Evolutionary conservation across 2,329 filamentous ascomycete species (phyloP).

Genomic region (Lachnellula occidentalis): DNA sequence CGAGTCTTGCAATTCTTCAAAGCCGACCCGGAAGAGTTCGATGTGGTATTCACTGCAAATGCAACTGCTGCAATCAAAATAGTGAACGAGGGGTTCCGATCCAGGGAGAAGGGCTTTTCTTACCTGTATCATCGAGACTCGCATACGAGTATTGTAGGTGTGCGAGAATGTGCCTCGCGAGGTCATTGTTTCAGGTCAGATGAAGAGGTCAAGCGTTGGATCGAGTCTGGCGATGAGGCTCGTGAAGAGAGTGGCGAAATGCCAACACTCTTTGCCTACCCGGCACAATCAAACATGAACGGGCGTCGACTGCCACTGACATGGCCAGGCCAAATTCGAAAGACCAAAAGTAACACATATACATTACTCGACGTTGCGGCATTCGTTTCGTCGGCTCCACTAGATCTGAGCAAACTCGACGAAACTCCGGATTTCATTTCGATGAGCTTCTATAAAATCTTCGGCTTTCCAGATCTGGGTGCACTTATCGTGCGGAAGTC

Average conservation of each 20-base stretch:
- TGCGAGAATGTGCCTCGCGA: slow-evolving; percentile 61
- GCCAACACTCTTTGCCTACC: slow-evolving; percentile 66
- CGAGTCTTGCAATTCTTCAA: slow-evolving; percentile 71
- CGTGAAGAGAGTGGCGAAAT: slow-evolving; percentile 25
- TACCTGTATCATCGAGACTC: slow-evolving; percentile 77
- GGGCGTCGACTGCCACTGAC: slow-evolving; percentile 66
- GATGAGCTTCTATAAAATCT: slow-evolving; percentile 94
- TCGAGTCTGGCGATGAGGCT: slow-evolving; percentile 37
- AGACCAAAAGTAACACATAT: slow-evolving; percentile 39
- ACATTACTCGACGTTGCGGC: slow-evolving; percentile 82
- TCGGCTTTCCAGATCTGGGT: slow-evolving; percentile 89
- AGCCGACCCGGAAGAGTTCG: slow-evolving; percentile 75
- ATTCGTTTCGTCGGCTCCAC: slow-evolving; percentile 66
- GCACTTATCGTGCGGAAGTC: slow-evolving; percentile 75
- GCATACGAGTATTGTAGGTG: slow-evolving; percentile 49
- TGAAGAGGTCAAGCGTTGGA: slow-evolving; percentile 58
- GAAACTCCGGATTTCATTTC: slow-evolving; percentile 77
- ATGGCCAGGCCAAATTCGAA: slow-evolving; percentile 55
- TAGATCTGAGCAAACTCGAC: slow-evolving; percentile 60
- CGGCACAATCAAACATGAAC: slow-evolving; percentile 91
- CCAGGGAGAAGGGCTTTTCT: slow-evolving; percentile 63
- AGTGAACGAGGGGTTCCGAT: slow-evolving; percentile 71
- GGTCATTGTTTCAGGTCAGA: slow-evolving; percentile 62
- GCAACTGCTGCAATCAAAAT: slow-evolving; percentile 88
- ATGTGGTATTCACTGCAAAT: slow-evolving; percentile 87